Conservation (phyloP, 192 early-diverging fungal species). For the Allomyces macrogynus region DNA sequence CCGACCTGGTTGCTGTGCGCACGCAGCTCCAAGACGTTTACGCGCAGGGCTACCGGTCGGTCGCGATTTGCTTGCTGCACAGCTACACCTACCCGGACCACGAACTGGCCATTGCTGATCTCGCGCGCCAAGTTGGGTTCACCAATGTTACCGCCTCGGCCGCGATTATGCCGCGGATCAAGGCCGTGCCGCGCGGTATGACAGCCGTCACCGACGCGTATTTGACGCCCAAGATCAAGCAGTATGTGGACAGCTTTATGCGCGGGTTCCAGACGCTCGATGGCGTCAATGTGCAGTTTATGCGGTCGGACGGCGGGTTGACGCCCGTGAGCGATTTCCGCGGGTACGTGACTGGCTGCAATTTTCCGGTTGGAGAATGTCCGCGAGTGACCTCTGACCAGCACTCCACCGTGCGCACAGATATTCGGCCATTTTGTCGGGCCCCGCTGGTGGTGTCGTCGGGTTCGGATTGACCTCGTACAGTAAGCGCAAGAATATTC, state of each 20-base stretch:
- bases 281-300: constrained; percentile 63
- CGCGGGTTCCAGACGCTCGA: constrained; percentile 54
- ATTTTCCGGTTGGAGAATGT: too few species aligned
- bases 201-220: constrained; percentile 84
- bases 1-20: constrained; percentile 37
- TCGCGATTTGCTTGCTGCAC: constrained; percentile 87
- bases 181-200: constrained; percentile 80
- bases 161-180: constrained; percentile 73
- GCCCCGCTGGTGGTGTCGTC: constrained; percentile 90
- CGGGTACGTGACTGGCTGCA: constrained; percentile 73
- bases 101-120: constrained; percentile 41
- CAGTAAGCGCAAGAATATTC: constrained; percentile 17
- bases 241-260: constrained; percentile 68
- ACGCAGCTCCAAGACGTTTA: constrained; percentile 36
- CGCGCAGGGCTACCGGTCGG: constrained; percentile 53
- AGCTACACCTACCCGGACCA: constrained; percentile 80
- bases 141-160: constrained; percentile 68
- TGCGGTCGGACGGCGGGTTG: constrained; percentile 93
- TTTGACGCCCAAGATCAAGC: constrained; percentile 73
- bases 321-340: constrained; percentile 65
- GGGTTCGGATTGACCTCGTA: constrained; percentile 46
- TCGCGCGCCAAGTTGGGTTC: constrained; percentile 59
- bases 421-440: too few species aligned
- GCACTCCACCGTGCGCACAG: too few species aligned
- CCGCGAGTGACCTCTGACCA: too few species aligned